These are phyloP conservation scores for Moricandia arvensis DNA, from an alignment of 345 rosid genomes.

Conservation along the genomic window DNA sequence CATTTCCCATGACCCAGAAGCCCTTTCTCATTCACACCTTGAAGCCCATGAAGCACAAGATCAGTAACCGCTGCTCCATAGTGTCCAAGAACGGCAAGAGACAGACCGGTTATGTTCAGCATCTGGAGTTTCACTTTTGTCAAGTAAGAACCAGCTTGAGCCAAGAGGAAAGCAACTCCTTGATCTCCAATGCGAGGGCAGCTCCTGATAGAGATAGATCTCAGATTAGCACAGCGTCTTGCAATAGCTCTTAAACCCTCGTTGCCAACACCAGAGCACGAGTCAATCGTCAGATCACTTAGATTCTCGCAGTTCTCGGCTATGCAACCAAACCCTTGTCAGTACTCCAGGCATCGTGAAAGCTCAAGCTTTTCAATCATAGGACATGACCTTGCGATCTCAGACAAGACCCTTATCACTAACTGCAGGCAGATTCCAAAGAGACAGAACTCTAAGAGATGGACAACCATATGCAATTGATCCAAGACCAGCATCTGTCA, in stretches of 20 bases:
- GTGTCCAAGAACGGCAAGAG: conserved; percentile 81
- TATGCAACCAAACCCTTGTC: conserved; percentile 56
- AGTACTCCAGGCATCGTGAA: conserved; percentile 63
- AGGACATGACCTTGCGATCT: conserved; percentile 73
- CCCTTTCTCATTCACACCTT: conserved; percentile 84
- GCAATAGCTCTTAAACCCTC: conserved; percentile 78
- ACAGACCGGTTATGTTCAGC: conserved; percentile 64
- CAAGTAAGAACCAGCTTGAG: conserved; percentile 51
- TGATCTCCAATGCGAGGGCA: conserved; percentile 87
- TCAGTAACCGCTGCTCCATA: conserved; percentile 75
- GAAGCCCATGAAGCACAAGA: conserved; percentile 64
- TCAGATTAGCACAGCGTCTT: conserved; percentile 57
- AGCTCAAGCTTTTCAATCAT: conserved; percentile 81
- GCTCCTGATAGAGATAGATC: conserved; percentile 63
- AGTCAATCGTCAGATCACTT: conserved; percentile 68
- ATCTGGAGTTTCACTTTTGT: conserved; percentile 77
- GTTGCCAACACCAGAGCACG: conserved; percentile 70
- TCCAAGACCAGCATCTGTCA: conserved; percentile 66
- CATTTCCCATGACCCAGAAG: conserved; percentile 95
- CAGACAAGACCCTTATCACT: conserved; percentile 68
- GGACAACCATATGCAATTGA: conserved; percentile 81
- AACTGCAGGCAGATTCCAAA: conserved; percentile 70
- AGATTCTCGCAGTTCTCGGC: conserved; percentile 67
- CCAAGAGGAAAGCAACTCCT: conserved; percentile 73
- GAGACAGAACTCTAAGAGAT: conserved; percentile 71